A percentile compares a stretch with the other conserved stretches of the same genome.
Conservation (phyloP, 768 basidiomycete species). For the Jaapia argillacea region DNA sequence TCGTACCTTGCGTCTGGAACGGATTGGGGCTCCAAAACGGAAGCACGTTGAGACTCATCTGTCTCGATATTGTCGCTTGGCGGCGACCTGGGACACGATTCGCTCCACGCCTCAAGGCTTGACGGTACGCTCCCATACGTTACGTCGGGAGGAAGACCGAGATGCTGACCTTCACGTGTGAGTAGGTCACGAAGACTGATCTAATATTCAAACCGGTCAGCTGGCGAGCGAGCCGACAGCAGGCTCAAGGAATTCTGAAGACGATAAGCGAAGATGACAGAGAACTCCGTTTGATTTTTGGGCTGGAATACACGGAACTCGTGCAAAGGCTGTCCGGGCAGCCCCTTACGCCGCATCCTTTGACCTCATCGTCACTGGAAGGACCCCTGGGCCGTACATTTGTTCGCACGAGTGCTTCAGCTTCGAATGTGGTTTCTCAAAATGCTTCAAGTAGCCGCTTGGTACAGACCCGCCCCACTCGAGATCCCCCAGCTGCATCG, state of each 20-base stretch:
- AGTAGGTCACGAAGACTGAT: conserved; percentile 5
- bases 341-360: no score
- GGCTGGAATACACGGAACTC: background rate
- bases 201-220: background rate
- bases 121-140: conserved; percentile 4
- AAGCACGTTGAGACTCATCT: conserved; percentile 11
- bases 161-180: background rate
- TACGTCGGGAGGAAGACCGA: no score
- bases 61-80: background rate
- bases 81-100: conserved; percentile 7
- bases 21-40: conserved; percentile 5
- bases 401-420: no score
- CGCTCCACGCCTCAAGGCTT: conserved; percentile 7
- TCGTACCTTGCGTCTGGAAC: background rate
- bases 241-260: background rate
- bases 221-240: conserved; percentile 1
- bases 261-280: background rate
- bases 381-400: no score
- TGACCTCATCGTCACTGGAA: no score
- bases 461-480: no score
- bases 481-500: no score
- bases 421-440: no score
- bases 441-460: no score
- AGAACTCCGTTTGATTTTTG: background rate
- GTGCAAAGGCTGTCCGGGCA: background rate